These are phyloP conservation scores for Annulohypoxylon bovei DNA, from an alignment of 495 filamentous ascomycete genomes.

Conservation along the genomic window DNA sequence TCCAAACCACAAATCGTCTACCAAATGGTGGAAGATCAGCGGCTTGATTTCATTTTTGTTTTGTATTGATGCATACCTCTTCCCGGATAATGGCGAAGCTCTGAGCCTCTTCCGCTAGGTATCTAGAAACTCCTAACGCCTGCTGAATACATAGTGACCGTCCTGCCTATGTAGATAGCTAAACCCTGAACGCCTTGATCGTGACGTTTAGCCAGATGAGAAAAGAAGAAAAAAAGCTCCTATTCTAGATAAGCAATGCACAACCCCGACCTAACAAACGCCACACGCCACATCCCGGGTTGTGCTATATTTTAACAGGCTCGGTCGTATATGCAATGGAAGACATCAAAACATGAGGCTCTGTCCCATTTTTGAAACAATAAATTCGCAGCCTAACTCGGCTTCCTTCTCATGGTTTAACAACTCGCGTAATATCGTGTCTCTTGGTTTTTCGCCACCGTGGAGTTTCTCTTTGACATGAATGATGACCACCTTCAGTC, in stretches of 20 bases:
- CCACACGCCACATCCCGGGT: slow-evolving; percentile 21
- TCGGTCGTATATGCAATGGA: slow-evolving; percentile 23
- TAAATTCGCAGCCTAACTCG: slow-evolving; percentile 80
- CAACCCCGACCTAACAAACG: slow-evolving; percentile 8
- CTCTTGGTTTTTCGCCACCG: slow-evolving; percentile 67
- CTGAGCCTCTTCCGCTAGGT: slow-evolving; percentile 5
- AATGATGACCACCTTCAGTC: slow-evolving; percentile 76
- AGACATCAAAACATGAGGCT: slow-evolving; percentile 46
- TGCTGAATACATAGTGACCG: background rate
- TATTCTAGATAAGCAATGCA: slow-evolving; percentile 19
- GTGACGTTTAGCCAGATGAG: slow-evolving; percentile 5
- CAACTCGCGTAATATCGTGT: slow-evolving; percentile 75
- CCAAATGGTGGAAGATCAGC: background rate
- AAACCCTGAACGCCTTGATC: slow-evolving; percentile 23
- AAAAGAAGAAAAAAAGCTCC: background rate
- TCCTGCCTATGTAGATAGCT: background rate
- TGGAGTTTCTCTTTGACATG: slow-evolving; percentile 81
- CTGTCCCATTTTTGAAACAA: slow-evolving; percentile 68
- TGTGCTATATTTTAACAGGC: slow-evolving; percentile 19
- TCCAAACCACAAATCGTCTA: background rate
- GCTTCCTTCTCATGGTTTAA: slow-evolving; percentile 65
- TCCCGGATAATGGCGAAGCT: slow-evolving; percentile 6
- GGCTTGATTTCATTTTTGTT: background rate
- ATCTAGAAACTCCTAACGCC: slow-evolving; percentile 21
- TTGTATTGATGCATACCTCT: slow-evolving; percentile 7